Conservation (phyloP, 2,329 filamentous ascomycete genomes). For the Dactylonectria macrodidyma region DNA sequence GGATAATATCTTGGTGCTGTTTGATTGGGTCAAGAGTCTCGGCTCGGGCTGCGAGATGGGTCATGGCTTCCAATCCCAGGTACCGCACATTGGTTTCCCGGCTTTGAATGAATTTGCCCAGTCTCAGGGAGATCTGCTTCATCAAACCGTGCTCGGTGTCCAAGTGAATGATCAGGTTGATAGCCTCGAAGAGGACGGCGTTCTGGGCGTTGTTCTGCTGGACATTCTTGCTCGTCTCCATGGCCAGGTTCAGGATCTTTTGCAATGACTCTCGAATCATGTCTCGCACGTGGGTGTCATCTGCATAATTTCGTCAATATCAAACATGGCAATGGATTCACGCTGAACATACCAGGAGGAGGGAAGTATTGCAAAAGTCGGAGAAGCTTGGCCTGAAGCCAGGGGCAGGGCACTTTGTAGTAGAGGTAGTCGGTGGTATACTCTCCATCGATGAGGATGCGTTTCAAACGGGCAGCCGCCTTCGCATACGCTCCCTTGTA, state of each 20-base stretch:
- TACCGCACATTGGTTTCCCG: constrained; percentile 98
- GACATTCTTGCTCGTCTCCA: constrained; percentile 97
- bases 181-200: constrained; percentile 96
- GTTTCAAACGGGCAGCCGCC: constrained; percentile 89
- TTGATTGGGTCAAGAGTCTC: constrained; percentile 98
- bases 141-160: constrained; percentile 95
- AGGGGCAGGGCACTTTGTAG: constrained; percentile 99
- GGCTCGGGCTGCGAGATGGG: constrained; percentile 92
- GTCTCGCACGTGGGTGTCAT: constrained; percentile 91
- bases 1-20: constrained; percentile 96
- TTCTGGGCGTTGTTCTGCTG: constrained; percentile 99
- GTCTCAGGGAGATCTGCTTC: constrained; percentile 91
- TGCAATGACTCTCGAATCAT: constrained; percentile 94
- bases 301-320: constrained; percentile 60
- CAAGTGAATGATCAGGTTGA: constrained; percentile 97
- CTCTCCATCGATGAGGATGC: constrained; percentile 91
- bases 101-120: constrained; percentile 97
- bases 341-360: constrained; percentile 79
- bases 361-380: constrained; percentile 96
- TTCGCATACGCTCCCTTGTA: constrained; percentile 97
- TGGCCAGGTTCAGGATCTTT: constrained; percentile 89
- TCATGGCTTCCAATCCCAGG: constrained; percentile 96
- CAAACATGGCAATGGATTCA: not conserved
- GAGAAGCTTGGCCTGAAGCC: constrained; percentile 96
- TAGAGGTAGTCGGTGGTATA: constrained; percentile 94